Conservation (phyloP, 2,329 filamentous ascomycete genomes). For the Dactylonectria estremocensis region DNA sequence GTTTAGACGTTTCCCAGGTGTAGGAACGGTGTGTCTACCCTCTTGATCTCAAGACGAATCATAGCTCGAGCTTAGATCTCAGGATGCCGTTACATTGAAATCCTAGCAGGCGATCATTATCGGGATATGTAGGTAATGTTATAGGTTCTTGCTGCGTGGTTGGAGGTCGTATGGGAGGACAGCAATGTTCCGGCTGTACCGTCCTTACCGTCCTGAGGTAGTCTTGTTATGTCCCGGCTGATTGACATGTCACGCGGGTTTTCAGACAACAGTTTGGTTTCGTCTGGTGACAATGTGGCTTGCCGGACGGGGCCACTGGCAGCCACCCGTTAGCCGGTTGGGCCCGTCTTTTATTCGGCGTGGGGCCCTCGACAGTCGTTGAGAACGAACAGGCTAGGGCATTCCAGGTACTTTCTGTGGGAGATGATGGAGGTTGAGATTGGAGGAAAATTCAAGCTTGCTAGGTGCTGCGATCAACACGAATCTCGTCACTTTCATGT, state of each 20-base stretch:
- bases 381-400: not conserved
- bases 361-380: too few species aligned
- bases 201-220: not conserved
- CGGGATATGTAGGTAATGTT: too few species aligned
- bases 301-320: slow-evolving; percentile 32
- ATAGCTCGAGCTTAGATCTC: not conserved
- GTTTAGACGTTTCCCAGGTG: not conserved
- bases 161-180: too few species aligned
- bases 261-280: slow-evolving; percentile 13
- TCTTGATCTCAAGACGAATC: not conserved
- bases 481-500: not conserved
- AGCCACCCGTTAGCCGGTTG: slow-evolving; percentile 22
- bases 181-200: not conserved
- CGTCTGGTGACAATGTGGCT: slow-evolving; percentile 37
- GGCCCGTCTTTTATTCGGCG: not conserved
- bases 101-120: slow-evolving; percentile 40
- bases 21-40: not conserved
- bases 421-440: not conserved
- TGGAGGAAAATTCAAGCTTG: not conserved
- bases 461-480: not conserved
- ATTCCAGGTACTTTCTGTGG: not conserved
- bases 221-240: not conserved
- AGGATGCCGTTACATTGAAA: slow-evolving; percentile 19
- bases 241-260: not conserved
- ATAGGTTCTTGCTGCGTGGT: too few species aligned